Conservation (phyloP, 2,329 filamentous ascomycete species). For the Neonectria neomacrospora region DNA sequence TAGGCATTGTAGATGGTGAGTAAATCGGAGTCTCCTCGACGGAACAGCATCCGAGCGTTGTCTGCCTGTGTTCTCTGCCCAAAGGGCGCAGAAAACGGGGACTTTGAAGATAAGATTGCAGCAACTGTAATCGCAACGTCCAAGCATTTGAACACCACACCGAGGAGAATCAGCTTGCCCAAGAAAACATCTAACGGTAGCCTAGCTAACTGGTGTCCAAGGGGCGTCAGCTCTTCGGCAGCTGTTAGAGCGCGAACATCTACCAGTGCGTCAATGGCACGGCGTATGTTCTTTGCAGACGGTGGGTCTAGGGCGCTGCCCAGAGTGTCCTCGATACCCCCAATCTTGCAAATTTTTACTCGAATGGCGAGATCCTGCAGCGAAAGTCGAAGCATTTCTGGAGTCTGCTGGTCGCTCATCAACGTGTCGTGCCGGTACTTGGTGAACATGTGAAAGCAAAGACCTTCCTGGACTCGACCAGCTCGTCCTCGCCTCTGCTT, state of each 20-base stretch:
- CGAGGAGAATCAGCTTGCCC: conserved; percentile 90
- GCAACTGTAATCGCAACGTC: conserved; percentile 93
- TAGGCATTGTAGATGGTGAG: conserved; percentile 96
- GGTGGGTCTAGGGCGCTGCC: conserved; percentile 90
- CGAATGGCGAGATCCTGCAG: conserved; percentile 94
- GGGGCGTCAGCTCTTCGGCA: conserved; percentile 83
- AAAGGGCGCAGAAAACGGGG: conserved; percentile 89
- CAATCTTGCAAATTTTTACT: conserved; percentile 97
- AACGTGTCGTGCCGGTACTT: conserved; percentile 85
- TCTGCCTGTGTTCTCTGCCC: conserved; percentile 86
- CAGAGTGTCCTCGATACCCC: conserved; percentile 90
- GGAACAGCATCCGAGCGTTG: conserved; percentile 80
- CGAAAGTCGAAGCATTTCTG: conserved; percentile 93
- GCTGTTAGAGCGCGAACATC: conserved; percentile 90
- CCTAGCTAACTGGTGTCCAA: conserved; percentile 87
- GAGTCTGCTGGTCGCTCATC: conserved; percentile 93
- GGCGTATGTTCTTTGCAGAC: conserved; percentile 89
- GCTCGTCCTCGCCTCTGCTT: conserved; percentile 95
- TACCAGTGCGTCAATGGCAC: conserved; percentile 90
- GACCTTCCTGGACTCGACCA: conserved; percentile 91
- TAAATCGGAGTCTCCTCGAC: conserved; percentile 88
- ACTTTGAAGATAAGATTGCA: conserved; percentile 93
- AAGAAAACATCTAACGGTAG: conserved; percentile 94
- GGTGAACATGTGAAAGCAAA: conserved; percentile 97
- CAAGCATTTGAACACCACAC: conserved; percentile 87